These are phyloP conservation scores for Bacterosira constricta DNA, from an alignment of 108 stramenopile genomes.

Conservation along the genomic window DNA sequence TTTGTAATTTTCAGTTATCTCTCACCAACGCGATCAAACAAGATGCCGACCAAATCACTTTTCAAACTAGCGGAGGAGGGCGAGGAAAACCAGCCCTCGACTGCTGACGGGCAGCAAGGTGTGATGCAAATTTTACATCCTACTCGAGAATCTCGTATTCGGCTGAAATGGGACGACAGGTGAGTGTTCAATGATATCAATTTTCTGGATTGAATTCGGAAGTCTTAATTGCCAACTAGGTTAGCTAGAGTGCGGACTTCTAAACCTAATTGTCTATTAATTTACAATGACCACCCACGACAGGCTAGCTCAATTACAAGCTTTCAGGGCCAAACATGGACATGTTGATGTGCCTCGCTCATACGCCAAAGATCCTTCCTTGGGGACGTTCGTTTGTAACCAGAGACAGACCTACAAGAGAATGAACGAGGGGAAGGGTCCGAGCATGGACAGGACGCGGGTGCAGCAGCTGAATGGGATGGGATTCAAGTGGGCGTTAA, in stretches of 20 bases:
- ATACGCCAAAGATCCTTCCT: constrained; percentile 14
- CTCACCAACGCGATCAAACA: no score
- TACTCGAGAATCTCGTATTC: constrained; percentile 10
- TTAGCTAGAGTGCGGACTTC: no score
- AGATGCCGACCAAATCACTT: not conserved
- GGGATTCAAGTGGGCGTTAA: constrained; percentile 16
- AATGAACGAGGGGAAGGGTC: constrained; percentile 23
- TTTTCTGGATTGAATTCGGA: no score
- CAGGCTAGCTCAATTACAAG: constrained; percentile 4
- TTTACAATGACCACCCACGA: no score
- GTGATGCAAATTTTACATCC: no score
- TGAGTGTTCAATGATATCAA: no score
- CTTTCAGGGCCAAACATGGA: constrained; percentile 22
- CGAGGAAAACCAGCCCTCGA: no score
- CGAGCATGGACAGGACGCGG: constrained; percentile 6
- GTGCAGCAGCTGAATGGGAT: constrained; percentile 5
- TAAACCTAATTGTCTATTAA: no score
- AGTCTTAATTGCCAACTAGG: no score
- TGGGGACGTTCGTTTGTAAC: constrained; percentile 22
- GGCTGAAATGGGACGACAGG: constrained; percentile 26
- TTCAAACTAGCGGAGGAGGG: not conserved
- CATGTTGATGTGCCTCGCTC: constrained; percentile 31
- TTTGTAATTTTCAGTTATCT: no score
- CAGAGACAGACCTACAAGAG: constrained; percentile 24
- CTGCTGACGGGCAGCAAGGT: no score